These are phyloP conservation scores for Aspergillus udagawae DNA, from an alignment of 2,329 filamentous ascomycete species.

Conservation along the genomic window DNA sequence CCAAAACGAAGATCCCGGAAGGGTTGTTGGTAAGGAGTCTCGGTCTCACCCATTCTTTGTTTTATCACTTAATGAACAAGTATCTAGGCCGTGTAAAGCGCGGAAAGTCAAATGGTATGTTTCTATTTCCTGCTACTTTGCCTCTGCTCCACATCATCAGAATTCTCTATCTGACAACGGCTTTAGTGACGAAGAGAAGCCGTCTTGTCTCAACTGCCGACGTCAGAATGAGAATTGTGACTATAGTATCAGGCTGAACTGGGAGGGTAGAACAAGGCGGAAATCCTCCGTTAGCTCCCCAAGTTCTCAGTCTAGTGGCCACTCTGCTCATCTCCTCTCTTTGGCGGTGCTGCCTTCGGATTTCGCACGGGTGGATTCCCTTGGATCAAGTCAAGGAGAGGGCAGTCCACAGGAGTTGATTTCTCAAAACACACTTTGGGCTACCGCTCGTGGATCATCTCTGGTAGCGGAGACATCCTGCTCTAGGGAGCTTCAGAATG, in stretches of 20 bases:
- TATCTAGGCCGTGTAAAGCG: constrained; percentile 68
- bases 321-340: constrained; percentile 13
- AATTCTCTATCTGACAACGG: constrained; percentile 9
- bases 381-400: constrained; percentile 1
- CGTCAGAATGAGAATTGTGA: constrained; percentile 71
- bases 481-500: constrained; percentile 20
- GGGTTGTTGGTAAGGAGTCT: constrained; percentile 58
- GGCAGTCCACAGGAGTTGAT: constrained; percentile 3
- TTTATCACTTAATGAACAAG: constrained; percentile 1
- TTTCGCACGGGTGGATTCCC: constrained; percentile 2
- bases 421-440: constrained; percentile 13
- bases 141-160: neutral
- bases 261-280: constrained; percentile 68
- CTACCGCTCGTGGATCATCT: constrained; percentile 7
- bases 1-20: constrained; percentile 65
- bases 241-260: constrained; percentile 76
- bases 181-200: constrained; percentile 67
- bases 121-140: neutral
- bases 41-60: neutral
- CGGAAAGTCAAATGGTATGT: constrained; percentile 71
- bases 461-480: constrained; percentile 14
- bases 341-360: constrained; percentile 12
- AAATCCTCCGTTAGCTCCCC: constrained; percentile 42
- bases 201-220: constrained; percentile 67
- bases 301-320: constrained; percentile 24